These are phyloP conservation scores for Epicoccum nigrum DNA, from an alignment of 2,329 filamentous ascomycete species.

Conservation along the genomic window DNA sequence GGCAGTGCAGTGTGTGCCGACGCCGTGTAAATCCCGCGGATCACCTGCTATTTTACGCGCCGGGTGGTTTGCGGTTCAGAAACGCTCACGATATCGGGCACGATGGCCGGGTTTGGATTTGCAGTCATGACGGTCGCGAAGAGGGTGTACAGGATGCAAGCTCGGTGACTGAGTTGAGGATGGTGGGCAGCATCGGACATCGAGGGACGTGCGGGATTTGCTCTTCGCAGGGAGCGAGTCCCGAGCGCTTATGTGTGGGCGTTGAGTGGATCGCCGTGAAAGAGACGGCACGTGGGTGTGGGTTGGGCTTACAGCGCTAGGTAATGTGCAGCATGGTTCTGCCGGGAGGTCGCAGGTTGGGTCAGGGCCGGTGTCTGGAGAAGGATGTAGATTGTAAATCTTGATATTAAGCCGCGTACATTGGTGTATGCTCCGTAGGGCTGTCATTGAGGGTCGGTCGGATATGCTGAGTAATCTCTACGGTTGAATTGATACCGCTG, in stretches of 20 bases:
- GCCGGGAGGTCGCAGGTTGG: conserved; percentile 11
- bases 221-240: background rate
- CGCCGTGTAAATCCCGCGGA: background rate
- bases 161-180: background rate
- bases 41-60: no score
- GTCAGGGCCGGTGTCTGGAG: background rate
- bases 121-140: background rate
- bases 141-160: background rate
- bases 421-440: no score
- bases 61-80: no score
- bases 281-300: conserved; percentile 12
- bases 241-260: conserved; percentile 11
- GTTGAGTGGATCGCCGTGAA: conserved; percentile 6
- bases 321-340: background rate
- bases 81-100: background rate
- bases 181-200: background rate
- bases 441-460: no score
- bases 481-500: no score
- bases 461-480: no score
- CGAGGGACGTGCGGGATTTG: background rate
- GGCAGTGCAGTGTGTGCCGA: background rate
- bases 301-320: background rate
- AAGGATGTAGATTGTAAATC: background rate
- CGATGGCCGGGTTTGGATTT: background rate
- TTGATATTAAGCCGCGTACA: background rate